phyloP scores from a whole-genome alignment of 2,329 filamentous ascomycete species.

The Xylaria polymorpha region DNA sequence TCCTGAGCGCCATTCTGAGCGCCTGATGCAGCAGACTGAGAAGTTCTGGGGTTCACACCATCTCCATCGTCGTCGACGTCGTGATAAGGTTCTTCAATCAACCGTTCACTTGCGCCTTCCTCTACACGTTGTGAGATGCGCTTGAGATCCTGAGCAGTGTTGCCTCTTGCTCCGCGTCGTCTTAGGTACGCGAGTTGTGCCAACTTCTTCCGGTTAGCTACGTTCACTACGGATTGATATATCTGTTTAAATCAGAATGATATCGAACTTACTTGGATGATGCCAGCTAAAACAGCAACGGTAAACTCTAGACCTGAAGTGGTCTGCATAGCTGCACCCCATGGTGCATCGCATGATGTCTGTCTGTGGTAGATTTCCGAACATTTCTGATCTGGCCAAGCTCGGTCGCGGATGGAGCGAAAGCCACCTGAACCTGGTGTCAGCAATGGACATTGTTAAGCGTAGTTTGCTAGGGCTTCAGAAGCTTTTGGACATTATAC shows the following conservation, averaged over 20 bases:
- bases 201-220: constrained; percentile 45
- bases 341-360: constrained; percentile 63
- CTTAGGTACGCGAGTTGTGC: constrained; percentile 46
- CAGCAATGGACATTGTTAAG: neutral
- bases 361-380: constrained; percentile 58
- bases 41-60: constrained; percentile 8
- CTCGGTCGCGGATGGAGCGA: constrained; percentile 65
- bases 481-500: neutral
- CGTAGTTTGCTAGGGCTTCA: neutral
- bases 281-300: constrained; percentile 63
- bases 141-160: constrained; percentile 28
- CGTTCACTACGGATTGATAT: neutral
- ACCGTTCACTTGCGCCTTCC: constrained; percentile 28
- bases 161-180: constrained; percentile 27
- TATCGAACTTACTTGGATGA: constrained; percentile 64
- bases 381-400: constrained; percentile 66
- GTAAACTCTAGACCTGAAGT: constrained; percentile 66
- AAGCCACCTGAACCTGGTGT: constrained; percentile 58
- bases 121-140: constrained; percentile 29
- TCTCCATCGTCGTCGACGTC: constrained; percentile 33
- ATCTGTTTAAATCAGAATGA: constrained; percentile 24
- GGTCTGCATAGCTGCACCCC: constrained; percentile 66
- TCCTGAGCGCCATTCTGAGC: constrained; percentile 33
- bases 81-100: constrained; percentile 41
- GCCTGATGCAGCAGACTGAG: constrained; percentile 26